phyloP scores from a whole-genome alignment of 2,329 filamentous ascomycete genomes.

The Penicillium sp. region DNA sequence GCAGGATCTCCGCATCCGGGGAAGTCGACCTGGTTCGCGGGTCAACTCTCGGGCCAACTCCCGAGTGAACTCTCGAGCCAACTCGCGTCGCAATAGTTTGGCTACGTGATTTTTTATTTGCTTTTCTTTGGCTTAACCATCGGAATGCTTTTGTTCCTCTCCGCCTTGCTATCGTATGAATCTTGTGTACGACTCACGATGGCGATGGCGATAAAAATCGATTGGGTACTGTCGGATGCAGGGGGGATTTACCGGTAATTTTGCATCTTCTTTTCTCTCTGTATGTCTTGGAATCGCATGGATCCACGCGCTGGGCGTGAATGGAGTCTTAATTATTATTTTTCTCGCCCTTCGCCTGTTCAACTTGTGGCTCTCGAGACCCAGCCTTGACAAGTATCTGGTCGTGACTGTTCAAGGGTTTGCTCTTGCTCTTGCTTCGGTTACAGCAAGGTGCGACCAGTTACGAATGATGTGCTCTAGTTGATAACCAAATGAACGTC shows the following conservation, averaged over 20 bases:
- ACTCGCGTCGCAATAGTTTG: slow-evolving; percentile 36
- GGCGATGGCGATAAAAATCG: background rate
- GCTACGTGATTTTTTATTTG: background rate
- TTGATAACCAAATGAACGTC: background rate
- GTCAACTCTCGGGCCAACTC: slow-evolving; percentile 38
- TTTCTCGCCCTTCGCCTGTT: background rate
- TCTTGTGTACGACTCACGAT: background rate
- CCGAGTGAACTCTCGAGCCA: slow-evolving; percentile 26
- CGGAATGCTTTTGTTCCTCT: background rate
- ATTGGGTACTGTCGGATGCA: background rate
- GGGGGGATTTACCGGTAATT: slow-evolving; percentile 13
- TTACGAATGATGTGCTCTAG: background rate
- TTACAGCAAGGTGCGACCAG: background rate
- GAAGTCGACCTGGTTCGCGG: slow-evolving; percentile 41
- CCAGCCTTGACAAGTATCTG: background rate
- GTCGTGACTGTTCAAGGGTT: background rate
- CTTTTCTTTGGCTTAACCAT: background rate
- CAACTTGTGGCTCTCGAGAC: background rate
- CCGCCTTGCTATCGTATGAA: background rate
- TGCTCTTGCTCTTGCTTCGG: background rate
- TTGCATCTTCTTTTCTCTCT: slow-evolving; percentile 23
- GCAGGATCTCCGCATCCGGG: slow-evolving; percentile 43
- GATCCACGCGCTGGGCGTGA: slow-evolving; percentile 26
- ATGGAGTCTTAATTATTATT: slow-evolving; percentile 14
- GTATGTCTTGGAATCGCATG: slow-evolving; percentile 24